These are phyloP conservation scores for Myxozyma lipomycoides DNA, from an alignment of 805 yeast genomes.

Conservation along the genomic window DNA sequence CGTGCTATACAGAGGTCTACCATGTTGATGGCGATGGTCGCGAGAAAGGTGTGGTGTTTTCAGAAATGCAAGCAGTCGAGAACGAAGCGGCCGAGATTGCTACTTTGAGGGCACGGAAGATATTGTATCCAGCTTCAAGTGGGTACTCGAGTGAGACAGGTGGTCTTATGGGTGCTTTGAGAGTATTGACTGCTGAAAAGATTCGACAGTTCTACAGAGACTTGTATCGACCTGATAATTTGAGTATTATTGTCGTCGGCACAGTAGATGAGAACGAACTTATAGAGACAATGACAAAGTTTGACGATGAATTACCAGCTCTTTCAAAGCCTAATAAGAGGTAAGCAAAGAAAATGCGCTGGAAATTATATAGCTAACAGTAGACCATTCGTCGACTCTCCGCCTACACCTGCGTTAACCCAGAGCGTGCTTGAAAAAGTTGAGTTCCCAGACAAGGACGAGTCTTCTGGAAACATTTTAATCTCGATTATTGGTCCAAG, in stretches of 20 bases:
- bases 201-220: conserved; percentile 70
- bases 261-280: conserved; percentile 74
- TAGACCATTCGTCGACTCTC: conserved; percentile 77
- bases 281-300: conserved; percentile 52
- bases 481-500: conserved; percentile 82
- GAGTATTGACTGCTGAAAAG: conserved; percentile 65
- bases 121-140: conserved; percentile 45
- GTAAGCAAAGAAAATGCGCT: no score
- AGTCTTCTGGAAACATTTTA: conserved; percentile 68
- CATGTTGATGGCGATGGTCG: conserved; percentile 87
- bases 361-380: no score
- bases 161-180: conserved; percentile 73
- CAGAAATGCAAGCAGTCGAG: conserved; percentile 95
- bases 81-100: conserved; percentile 62
- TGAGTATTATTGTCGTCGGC: conserved; percentile 82
- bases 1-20: conserved; percentile 90
- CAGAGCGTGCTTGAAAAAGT: conserved; percentile 48
- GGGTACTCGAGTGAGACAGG: conserved; percentile 96
- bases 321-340: conserved; percentile 8
- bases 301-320: conserved; percentile 55
- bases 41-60: conserved; percentile 94
- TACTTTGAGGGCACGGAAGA: conserved; percentile 30
- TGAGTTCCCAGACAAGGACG: conserved; percentile 87
- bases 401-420: conserved; percentile 43
- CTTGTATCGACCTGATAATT: conserved; percentile 76